phyloP scores from a whole-genome alignment of 176 grass and related monocot species.

The Hordeum marinum region DNA sequence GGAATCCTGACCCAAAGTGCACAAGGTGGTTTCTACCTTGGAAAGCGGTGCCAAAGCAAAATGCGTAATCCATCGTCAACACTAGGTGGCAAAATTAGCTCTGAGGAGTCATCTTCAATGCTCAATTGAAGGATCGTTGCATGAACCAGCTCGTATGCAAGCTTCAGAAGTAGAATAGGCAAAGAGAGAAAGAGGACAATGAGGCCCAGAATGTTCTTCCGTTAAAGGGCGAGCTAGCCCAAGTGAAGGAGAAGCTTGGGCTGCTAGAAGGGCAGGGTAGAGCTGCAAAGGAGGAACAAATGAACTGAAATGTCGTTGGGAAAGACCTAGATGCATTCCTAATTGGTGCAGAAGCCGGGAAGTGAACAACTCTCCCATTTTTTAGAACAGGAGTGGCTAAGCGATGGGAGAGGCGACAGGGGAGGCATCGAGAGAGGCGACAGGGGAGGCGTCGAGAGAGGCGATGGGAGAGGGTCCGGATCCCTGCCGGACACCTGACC shows the following conservation, averaged over 20 bases:
- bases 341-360: too few relatives aligned
- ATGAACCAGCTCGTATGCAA: conserved; percentile 85
- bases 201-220: conserved; percentile 40
- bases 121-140: conserved; percentile 63
- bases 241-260: conserved; percentile 33
- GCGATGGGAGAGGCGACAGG: too few relatives aligned
- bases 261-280: conserved; percentile 44
- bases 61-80: conserved; percentile 65
- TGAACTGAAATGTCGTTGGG: conserved; percentile 46
- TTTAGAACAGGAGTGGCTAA: too few relatives aligned
- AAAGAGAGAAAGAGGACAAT: conserved; percentile 53
- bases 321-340: conserved; percentile 25
- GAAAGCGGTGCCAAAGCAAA: conserved; percentile 95
- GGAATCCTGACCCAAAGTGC: conserved; percentile 77
- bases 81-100: conserved; percentile 50
- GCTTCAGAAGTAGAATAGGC: conserved; percentile 64
- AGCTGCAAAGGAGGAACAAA: conserved; percentile 44
- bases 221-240: conserved; percentile 48
- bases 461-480: too few relatives aligned
- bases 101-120: conserved; percentile 53
- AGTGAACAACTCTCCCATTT: too few relatives aligned
- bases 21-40: conserved; percentile 84
- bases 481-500: too few relatives aligned
- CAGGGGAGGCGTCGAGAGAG: too few relatives aligned
- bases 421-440: too few relatives aligned